Evolutionary conservation across 176 grass and related monocot genomes (phyloP).

Genomic region (Carex kokanica): DNA sequence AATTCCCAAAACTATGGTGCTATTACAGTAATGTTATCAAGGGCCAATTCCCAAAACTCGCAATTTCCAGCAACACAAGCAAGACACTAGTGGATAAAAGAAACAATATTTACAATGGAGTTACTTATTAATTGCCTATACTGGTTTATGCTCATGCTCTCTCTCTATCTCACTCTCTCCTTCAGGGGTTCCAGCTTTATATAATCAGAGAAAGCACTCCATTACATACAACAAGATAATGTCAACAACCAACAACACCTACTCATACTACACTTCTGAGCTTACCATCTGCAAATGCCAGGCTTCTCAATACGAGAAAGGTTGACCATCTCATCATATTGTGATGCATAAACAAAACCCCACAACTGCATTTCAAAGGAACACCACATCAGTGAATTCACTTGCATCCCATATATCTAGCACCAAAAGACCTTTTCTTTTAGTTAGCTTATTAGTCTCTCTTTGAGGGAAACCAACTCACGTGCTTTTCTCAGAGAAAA

Average conservation of each 20-base stretch:
- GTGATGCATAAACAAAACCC: conserved; percentile 90
- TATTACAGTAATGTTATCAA: conserved; percentile 7
- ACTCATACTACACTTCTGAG: background rate
- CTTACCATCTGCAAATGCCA: conserved; percentile 69
- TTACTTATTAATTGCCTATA: background rate
- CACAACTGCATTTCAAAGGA: conserved; percentile 64
- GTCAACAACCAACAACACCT: background rate
- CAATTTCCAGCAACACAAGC: background rate
- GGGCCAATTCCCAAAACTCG: background rate
- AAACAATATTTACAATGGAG: conserved; percentile 7
- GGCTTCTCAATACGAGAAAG: conserved; percentile 73
- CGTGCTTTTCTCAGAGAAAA: no score
- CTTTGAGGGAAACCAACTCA: no score
- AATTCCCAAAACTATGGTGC: no score
- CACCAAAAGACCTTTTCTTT: background rate
- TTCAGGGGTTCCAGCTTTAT: background rate
- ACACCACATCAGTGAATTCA: conserved; percentile 5
- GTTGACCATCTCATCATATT: conserved; percentile 73
- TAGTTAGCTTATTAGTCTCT: conserved; percentile 6
- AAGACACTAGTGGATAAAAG: background rate
- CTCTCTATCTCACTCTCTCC: background rate
- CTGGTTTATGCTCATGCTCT: background rate
- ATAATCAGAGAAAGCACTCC: conserved; percentile 8
- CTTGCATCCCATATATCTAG: background rate
- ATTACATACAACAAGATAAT: conserved; percentile 14